Evolutionary conservation across 495 filamentous ascomycete species (phyloP).

Genomic region (Filosporella fistucella): DNA sequence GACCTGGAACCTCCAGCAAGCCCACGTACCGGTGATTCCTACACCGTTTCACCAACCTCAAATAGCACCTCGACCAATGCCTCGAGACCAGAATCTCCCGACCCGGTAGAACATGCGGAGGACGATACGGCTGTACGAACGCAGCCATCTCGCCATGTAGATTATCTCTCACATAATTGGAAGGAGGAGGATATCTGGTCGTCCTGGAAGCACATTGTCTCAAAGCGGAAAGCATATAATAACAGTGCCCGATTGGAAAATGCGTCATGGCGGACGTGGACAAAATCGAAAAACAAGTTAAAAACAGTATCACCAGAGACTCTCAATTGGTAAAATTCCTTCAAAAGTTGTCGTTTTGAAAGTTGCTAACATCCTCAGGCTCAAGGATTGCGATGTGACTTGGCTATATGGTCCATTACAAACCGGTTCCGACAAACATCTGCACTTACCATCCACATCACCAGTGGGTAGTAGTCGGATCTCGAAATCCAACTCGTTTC

Average conservation of each 20-base stretch:
- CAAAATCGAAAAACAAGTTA: conserved; percentile 79
- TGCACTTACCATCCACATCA: conserved; percentile 38
- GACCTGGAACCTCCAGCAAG: conserved; percentile 45
- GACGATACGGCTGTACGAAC: conserved; percentile 77
- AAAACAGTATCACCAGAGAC: conserved; percentile 56
- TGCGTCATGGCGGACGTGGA: conserved; percentile 98
- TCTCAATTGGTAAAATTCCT: conserved; percentile 23
- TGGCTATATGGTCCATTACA: conserved; percentile 97
- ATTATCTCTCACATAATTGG: conserved; percentile 96
- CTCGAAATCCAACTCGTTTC: conserved; percentile 77
- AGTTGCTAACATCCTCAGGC: conserved; percentile 53
- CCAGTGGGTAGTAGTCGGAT: conserved; percentile 56
- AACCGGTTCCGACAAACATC: conserved; percentile 41
- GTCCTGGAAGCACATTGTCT: conserved; percentile 90
- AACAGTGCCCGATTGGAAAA: conserved; percentile 87
- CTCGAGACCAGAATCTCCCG: conserved; percentile 42
- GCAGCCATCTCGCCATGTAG: conserved; percentile 86
- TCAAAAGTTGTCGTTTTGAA: too few relatives aligned
- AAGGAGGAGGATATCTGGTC: conserved; percentile 96
- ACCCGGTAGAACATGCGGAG: conserved; percentile 49
- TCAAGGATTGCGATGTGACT: conserved; percentile 96
- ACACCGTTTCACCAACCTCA: conserved; percentile 40
- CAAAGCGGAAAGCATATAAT: conserved; percentile 68
- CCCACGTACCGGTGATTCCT: conserved; percentile 36
- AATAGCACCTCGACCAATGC: conserved; percentile 36